A percentile compares a stretch with the other conserved stretches of the same genome.
phyloP scores from a whole-genome alignment of 257 asterid genomes.

The Nicotiana sylvestris region DNA sequence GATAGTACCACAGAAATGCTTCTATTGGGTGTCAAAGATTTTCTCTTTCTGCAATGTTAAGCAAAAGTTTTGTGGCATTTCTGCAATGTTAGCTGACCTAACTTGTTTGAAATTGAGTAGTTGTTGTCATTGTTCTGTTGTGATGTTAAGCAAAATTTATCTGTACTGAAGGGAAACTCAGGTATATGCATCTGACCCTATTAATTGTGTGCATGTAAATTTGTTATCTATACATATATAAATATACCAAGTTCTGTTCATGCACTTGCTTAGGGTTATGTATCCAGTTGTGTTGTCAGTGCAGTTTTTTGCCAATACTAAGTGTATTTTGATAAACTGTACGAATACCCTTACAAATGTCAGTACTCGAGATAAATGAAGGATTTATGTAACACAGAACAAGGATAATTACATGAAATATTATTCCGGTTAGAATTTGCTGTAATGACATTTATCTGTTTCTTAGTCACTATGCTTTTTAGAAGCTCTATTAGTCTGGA shows the following conservation, averaged over 20 bases:
- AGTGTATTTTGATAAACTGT: not conserved
- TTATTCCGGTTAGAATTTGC: not conserved
- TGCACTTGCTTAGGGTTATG: not conserved
- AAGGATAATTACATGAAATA: not conserved
- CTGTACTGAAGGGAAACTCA: not conserved
- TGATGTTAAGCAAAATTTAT: not conserved
- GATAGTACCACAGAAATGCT: not conserved
- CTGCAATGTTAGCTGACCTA: no score
- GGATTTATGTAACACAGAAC: not conserved
- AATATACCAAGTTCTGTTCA: not conserved
- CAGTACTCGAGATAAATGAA: not conserved
- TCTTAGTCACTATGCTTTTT: not conserved
- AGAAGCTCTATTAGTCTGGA: not conserved
- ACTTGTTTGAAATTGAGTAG: no score
- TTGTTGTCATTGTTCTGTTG: no score
- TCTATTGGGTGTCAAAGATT: not conserved
- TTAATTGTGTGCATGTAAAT: not conserved
- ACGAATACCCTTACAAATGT: not conserved
- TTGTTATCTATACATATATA: not conserved
- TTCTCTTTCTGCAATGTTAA: not conserved
- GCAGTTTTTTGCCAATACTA: not conserved
- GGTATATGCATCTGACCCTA: not conserved
- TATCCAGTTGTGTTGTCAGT: not conserved
- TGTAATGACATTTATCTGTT: not conserved
- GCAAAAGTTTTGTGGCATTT: no score